phyloP scores from a whole-genome alignment of 2,329 filamentous ascomycete genomes.

The Lomentospora prolificans region DNA sequence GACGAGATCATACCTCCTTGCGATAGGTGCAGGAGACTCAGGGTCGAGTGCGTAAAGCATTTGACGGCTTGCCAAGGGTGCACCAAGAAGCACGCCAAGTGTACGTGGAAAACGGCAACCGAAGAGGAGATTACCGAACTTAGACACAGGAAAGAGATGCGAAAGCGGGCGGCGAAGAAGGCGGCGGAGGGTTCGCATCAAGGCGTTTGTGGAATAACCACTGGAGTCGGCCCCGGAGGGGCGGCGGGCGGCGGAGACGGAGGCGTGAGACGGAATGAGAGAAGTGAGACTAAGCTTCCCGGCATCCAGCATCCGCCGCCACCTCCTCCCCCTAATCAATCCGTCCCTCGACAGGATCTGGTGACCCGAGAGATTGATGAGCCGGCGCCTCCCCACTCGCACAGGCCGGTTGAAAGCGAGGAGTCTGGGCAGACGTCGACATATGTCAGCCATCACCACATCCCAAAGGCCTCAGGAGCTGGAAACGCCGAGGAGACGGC shows the following conservation, averaged over 20 bases:
- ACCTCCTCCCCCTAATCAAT: background rate
- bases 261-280: background rate
- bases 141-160: background rate
- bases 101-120: slow-evolving; percentile 73
- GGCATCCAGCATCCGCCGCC: background rate
- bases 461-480: background rate
- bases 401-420: background rate
- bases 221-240: background rate
- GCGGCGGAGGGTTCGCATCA: background rate
- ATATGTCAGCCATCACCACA: background rate
- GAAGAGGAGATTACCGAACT: slow-evolving; percentile 48
- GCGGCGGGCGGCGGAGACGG: background rate
- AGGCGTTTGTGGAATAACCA: background rate
- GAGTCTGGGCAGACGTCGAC: too few relatives aligned
- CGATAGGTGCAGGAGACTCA: slow-evolving; percentile 69
- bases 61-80: slow-evolving; percentile 79
- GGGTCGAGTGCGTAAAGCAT: slow-evolving; percentile 77
- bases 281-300: background rate
- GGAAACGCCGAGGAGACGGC: background rate
- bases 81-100: slow-evolving; percentile 84
- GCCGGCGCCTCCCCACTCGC: background rate
- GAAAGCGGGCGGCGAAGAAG: background rate
- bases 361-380: background rate
- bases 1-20: slow-evolving; percentile 73
- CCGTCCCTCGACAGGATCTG: background rate